phyloP scores from a whole-genome alignment of 1,284 basidiomycete genomes.

The Rhodofomes roseus region DNA sequence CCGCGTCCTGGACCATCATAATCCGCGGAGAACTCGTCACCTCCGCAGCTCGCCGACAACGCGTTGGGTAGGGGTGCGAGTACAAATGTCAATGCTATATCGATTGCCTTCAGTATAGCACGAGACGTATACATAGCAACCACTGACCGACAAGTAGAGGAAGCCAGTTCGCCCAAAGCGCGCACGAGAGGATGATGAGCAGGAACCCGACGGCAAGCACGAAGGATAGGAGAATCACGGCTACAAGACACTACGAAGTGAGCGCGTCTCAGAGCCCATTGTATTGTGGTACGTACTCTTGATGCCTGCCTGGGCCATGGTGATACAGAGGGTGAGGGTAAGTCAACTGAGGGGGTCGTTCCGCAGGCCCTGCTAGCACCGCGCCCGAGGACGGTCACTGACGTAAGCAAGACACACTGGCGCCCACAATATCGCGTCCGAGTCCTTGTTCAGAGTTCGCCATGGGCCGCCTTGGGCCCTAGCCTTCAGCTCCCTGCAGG shows the following conservation, averaged over 20 bases:
- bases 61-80: constrained; percentile 95
- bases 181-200: constrained; percentile 96
- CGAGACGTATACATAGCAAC: constrained; percentile 1
- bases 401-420: constrained; percentile 8
- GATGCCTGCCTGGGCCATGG: constrained; percentile 29
- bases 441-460: neutral
- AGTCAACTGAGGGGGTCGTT: neutral
- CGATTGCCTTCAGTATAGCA: neutral
- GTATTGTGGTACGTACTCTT: constrained; percentile 25
- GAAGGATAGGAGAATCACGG: constrained; percentile 93
- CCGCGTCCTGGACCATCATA: constrained; percentile 62
- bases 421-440: neutral
- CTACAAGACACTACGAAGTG: constrained; percentile 38
- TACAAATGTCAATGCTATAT: constrained; percentile 87
- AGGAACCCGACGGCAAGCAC: constrained; percentile 96
- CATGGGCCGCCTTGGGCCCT: no score
- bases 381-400: neutral
- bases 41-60: constrained; percentile 79
- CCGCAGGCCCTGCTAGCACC: neutral
- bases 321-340: constrained; percentile 1
- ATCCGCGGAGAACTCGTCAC: constrained; percentile 76
- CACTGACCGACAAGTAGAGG: constrained; percentile 94
- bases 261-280: constrained; percentile 9
- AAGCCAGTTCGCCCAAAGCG: constrained; percentile 95
- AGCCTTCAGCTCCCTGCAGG: no score